A percentile compares a stretch with the other conserved stretches of the same genome.
Conservation (phyloP, 73 alveolate genomes). For the Paraurostyla sp. region DNA sequence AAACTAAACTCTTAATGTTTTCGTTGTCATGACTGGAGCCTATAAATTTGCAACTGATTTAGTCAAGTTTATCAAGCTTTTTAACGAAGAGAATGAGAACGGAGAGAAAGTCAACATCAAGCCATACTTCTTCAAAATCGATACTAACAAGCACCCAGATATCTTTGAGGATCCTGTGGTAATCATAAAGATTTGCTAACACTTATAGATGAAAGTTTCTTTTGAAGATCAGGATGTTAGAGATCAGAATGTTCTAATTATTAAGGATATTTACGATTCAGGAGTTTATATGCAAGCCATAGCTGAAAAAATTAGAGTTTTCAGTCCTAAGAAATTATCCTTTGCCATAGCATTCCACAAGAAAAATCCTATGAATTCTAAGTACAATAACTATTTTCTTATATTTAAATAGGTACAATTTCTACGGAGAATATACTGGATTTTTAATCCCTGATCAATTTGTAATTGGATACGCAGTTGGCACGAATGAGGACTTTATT, state of each 20-base stretch:
- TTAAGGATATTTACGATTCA: conserved; percentile 74
- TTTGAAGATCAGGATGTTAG: conserved; percentile 29
- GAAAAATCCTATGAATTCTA: conserved; percentile 67
- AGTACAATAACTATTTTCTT: too few species aligned
- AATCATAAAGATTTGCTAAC: not conserved
- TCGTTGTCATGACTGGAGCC: conserved; percentile 77
- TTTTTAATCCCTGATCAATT: conserved; percentile 67
- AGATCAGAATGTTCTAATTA: conserved; percentile 52
- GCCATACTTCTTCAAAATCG: conserved; percentile 30
- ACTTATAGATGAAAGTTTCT: conserved; percentile 1
- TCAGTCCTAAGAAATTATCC: conserved; percentile 41
- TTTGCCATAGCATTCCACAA: conserved; percentile 70
- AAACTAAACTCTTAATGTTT: conserved; percentile 22
- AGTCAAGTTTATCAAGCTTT: not conserved
- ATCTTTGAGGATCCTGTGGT: conserved; percentile 33
- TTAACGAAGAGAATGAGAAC: conserved; percentile 34
- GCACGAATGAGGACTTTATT: conserved; percentile 67
- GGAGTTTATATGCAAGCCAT: conserved; percentile 52
- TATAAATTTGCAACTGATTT: conserved; percentile 66
- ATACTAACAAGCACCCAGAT: not conserved
- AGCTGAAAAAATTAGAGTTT: conserved; percentile 15
- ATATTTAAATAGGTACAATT: too few species aligned
- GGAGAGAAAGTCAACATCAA: conserved; percentile 2
- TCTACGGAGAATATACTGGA: conserved; percentile 60
- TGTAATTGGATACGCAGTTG: conserved; percentile 74